phyloP scores from a whole-genome alignment of 129 eudicot genomes.

The Tagetes erecta region DNA sequence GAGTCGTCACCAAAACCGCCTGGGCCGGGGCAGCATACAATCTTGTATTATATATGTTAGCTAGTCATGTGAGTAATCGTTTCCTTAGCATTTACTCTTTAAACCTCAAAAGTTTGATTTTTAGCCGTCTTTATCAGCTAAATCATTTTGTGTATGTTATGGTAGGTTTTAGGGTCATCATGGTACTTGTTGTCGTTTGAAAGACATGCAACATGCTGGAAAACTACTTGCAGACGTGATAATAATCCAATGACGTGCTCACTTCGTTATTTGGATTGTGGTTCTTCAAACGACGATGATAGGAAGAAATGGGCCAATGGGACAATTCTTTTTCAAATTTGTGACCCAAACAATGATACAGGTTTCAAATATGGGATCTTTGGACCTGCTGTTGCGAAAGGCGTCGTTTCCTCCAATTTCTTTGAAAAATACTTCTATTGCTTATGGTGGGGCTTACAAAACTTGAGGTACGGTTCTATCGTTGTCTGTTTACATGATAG shows the following conservation, averaged over 20 bases:
- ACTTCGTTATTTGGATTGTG: slow-evolving; percentile 73
- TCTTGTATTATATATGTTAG: slow-evolving; percentile 82
- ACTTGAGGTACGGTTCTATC: slow-evolving; percentile 58
- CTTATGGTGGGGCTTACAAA: slow-evolving; percentile 95
- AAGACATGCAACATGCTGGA: slow-evolving; percentile 84
- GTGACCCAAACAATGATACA: slow-evolving; percentile 47
- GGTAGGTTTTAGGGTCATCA: slow-evolving; percentile 84
- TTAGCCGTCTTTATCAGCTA: slow-evolving; percentile 13
- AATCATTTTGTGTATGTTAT: slow-evolving; percentile 24
- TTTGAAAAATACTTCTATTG: slow-evolving; percentile 85
- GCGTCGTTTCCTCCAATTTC: slow-evolving; percentile 63
- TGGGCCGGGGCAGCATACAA: slow-evolving; percentile 99
- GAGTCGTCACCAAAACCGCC: slow-evolving; percentile 86
- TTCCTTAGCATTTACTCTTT: not conserved
- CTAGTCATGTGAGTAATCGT: slow-evolving; percentile 73
- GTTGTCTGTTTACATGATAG: not conserved
- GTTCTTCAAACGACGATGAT: slow-evolving; percentile 42
- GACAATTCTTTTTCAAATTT: slow-evolving; percentile 50
- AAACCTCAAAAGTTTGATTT: not conserved
- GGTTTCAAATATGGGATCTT: slow-evolving; percentile 72
- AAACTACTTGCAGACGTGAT: slow-evolving; percentile 57
- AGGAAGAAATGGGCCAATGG: slow-evolving; percentile 57
- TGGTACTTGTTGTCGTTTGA: slow-evolving; percentile 88
- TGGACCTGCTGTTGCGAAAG: slow-evolving; percentile 63
- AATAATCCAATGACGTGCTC: slow-evolving; percentile 36